phyloP scores from a whole-genome alignment of 2,329 filamentous ascomycete genomes.

The Xylaria multiplex region DNA sequence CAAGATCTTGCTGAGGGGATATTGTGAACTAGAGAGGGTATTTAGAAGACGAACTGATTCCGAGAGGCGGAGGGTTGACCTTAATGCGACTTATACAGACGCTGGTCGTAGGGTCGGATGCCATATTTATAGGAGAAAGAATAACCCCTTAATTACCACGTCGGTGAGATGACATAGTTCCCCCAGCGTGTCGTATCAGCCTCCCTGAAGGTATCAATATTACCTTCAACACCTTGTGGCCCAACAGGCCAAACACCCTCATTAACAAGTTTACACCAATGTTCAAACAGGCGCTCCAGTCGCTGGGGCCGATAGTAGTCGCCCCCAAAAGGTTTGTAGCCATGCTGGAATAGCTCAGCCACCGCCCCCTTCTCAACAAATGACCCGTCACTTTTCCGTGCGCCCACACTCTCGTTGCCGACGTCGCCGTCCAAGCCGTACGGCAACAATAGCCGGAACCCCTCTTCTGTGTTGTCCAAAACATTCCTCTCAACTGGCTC shows the following conservation, averaged over 20 bases:
- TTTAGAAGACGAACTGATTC: too few species aligned
- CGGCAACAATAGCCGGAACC: conserved; percentile 45
- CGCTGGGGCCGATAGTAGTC: conserved; percentile 43
- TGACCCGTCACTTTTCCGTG: conserved; percentile 46
- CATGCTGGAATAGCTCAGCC: conserved; percentile 49
- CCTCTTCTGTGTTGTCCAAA: conserved; percentile 45
- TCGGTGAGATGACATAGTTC: conserved; percentile 40
- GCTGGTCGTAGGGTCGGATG: too few species aligned
- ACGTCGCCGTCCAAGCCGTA: conserved; percentile 31
- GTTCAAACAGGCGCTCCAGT: conserved; percentile 44
- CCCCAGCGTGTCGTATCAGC: conserved; percentile 38
- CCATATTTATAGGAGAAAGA: too few species aligned
- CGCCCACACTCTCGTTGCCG: conserved; percentile 16
- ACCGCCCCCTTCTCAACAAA: conserved; percentile 34
- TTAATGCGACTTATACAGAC: too few species aligned
- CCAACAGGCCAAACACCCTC: conserved; percentile 45
- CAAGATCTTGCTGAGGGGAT: too few species aligned
- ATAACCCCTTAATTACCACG: conserved; percentile 29
- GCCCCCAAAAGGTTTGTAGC: conserved; percentile 49
- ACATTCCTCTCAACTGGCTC: conserved; percentile 41
- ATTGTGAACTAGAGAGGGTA: too few species aligned
- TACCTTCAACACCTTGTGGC: conserved; percentile 43
- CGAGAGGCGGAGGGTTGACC: too few species aligned
- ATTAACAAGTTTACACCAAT: conserved; percentile 45
- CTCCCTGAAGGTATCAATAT: conserved; percentile 45